These are phyloP conservation scores for Lepidium didymum DNA, from an alignment of 345 rosid species.

Conservation along the genomic window DNA sequence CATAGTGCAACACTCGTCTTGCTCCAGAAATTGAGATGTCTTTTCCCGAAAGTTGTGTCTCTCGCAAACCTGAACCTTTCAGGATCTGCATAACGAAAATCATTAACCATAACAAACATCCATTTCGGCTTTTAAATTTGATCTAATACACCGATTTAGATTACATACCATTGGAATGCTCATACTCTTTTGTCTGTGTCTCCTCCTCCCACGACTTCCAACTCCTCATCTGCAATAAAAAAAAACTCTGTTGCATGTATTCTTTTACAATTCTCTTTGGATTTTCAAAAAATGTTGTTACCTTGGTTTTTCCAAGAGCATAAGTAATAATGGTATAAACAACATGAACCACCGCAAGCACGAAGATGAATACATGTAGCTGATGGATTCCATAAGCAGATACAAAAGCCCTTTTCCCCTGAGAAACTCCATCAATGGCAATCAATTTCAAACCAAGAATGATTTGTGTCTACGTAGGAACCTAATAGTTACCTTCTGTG, in stretches of 20 bases:
- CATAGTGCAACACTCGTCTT: constrained; percentile 47
- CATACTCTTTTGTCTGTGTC: constrained; percentile 74
- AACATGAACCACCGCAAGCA: constrained; percentile 76
- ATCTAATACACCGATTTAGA: background rate
- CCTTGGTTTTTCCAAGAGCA: constrained; percentile 78
- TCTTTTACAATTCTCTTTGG: too few species aligned
- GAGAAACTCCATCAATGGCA: constrained; percentile 1
- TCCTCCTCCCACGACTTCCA: constrained; percentile 94
- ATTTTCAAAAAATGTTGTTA: too few species aligned
- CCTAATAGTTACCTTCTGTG: constrained; percentile 30
- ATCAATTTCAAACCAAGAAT: background rate
- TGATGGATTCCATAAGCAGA: constrained; percentile 85
- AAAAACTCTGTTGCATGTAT: background rate
- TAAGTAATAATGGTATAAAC: constrained; percentile 68
- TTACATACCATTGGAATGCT: constrained; percentile 51
- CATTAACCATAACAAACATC: background rate
- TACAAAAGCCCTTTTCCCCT: constrained; percentile 82
- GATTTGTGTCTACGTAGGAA: background rate
- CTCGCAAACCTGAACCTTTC: constrained; percentile 92
- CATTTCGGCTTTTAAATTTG: background rate
- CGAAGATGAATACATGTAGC: constrained; percentile 89
- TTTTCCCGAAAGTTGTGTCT: constrained; percentile 89
- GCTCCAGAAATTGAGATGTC: constrained; percentile 81
- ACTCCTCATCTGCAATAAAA: constrained; percentile 51
- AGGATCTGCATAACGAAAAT: constrained; percentile 51